phyloP scores from a whole-genome alignment of 345 rosid species.

The Sonneratia alba region DNA sequence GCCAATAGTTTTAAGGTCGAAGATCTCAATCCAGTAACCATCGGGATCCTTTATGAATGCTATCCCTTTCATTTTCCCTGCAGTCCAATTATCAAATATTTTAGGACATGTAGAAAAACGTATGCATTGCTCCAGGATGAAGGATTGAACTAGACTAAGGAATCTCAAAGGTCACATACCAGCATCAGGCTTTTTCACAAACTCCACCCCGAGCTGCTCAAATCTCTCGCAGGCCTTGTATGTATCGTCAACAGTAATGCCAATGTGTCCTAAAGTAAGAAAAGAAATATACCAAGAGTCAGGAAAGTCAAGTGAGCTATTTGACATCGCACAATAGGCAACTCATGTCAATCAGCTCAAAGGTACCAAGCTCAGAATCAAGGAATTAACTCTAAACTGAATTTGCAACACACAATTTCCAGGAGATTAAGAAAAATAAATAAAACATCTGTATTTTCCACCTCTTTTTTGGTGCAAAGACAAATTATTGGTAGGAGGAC shows the following conservation, averaged over 20 bases:
- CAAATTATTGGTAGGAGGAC: not conserved
- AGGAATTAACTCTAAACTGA: not conserved
- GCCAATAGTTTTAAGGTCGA: constrained; percentile 58
- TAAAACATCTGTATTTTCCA: not conserved
- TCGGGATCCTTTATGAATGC: constrained; percentile 98
- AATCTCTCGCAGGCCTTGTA: constrained; percentile 95
- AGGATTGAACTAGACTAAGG: not conserved
- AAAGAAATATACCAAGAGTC: not conserved
- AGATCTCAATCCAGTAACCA: constrained; percentile 95
- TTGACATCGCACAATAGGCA: not conserved
- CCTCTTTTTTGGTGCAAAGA: not conserved
- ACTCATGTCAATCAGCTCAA: not conserved
- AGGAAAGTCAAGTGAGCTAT: not conserved
- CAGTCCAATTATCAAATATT: constrained; percentile 9
- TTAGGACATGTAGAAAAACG: not conserved
- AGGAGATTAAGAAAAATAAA: not conserved
- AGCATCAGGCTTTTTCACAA: constrained; percentile 69
- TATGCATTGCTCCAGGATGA: not conserved
- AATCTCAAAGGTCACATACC: constrained; percentile 30
- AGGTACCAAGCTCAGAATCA: not conserved
- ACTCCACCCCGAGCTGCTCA: constrained; percentile 79
- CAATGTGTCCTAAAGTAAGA: constrained; percentile 65
- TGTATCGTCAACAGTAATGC: constrained; percentile 85
- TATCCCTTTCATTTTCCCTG: constrained; percentile 85
- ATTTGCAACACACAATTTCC: not conserved